Percentiles rank a stretch among this genome's conserved stretches.
phyloP scores from a whole-genome alignment of 2,329 filamentous ascomycete genomes.

The Fusarium tuaranense region DNA sequence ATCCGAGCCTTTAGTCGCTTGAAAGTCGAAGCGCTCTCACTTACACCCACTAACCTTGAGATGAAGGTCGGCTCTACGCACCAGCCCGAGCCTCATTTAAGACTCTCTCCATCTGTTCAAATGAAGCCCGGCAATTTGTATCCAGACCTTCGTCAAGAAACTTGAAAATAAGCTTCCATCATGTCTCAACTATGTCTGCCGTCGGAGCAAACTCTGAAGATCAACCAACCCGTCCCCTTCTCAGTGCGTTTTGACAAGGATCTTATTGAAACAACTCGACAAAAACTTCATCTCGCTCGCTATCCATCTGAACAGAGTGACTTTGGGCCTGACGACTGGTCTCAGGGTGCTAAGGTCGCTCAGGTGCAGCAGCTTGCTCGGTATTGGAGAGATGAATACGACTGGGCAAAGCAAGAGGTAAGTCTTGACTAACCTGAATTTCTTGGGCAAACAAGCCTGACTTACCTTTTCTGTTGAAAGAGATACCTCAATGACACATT shows the following conservation, averaged over 20 bases:
- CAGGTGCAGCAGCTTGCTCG: background rate
- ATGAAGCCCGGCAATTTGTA: background rate
- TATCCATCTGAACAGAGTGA: background rate
- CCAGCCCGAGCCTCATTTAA: background rate
- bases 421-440: background rate
- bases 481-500: background rate
- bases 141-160: background rate
- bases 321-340: background rate
- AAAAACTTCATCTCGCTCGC: background rate
- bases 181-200: background rate
- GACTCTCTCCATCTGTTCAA: background rate
- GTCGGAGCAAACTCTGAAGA: background rate
- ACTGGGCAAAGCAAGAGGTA: background rate
- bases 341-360: background rate
- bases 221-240: background rate
- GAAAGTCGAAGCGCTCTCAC: background rate
- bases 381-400: background rate
- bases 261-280: background rate
- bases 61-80: background rate
- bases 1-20: background rate
- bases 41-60: background rate
- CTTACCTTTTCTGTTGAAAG: background rate
- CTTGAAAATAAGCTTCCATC: background rate
- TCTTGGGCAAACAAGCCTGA: too few relatives aligned
- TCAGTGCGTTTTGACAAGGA: background rate